These are phyloP conservation scores for Microcos paniculata DNA, from an alignment of 345 rosid species.

Conservation along the genomic window DNA sequence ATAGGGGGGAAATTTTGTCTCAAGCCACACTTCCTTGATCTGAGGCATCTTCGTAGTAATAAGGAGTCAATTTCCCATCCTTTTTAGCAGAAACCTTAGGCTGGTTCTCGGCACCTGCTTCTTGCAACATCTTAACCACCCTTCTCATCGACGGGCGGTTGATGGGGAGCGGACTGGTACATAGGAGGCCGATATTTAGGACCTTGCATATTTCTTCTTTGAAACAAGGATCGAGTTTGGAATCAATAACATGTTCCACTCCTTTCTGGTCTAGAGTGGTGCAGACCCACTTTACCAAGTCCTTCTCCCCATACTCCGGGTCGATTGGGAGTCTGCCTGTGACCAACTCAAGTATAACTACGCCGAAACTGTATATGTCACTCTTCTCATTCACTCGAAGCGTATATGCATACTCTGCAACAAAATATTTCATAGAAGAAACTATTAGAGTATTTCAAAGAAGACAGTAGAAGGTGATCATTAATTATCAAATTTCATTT, in stretches of 20 bases:
- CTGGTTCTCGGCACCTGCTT: constrained; percentile 49
- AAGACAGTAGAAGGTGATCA: background rate
- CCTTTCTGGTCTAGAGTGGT: constrained; percentile 77
- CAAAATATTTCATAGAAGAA: background rate
- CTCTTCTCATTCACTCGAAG: constrained; percentile 98
- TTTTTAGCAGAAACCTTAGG: constrained; percentile 36
- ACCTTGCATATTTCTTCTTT: constrained; percentile 83
- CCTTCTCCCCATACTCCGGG: constrained; percentile 89
- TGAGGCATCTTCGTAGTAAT: constrained; percentile 79
- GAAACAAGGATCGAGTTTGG: constrained; percentile 75
- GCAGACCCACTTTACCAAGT: constrained; percentile 94
- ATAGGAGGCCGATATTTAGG: constrained; percentile 81
- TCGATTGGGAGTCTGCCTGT: constrained; percentile 78
- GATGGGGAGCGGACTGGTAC: constrained; percentile 86
- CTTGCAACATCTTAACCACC: constrained; percentile 88
- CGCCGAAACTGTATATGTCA: constrained; percentile 97
- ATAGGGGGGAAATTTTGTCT: constrained; percentile 13
- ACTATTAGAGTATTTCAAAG: background rate
- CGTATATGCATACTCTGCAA: constrained; percentile 95
- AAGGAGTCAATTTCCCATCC: constrained; percentile 87
- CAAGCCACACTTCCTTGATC: constrained; percentile 81
- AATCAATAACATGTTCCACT: constrained; percentile 73
- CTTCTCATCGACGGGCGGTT: constrained; percentile 97
- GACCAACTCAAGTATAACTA: constrained; percentile 87
- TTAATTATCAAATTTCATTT: background rate